Percentiles rank a stretch among this genome's conserved stretches.
Conservation (phyloP, 768 basidiomycete species). For the Pisolithus sp. region DNA sequence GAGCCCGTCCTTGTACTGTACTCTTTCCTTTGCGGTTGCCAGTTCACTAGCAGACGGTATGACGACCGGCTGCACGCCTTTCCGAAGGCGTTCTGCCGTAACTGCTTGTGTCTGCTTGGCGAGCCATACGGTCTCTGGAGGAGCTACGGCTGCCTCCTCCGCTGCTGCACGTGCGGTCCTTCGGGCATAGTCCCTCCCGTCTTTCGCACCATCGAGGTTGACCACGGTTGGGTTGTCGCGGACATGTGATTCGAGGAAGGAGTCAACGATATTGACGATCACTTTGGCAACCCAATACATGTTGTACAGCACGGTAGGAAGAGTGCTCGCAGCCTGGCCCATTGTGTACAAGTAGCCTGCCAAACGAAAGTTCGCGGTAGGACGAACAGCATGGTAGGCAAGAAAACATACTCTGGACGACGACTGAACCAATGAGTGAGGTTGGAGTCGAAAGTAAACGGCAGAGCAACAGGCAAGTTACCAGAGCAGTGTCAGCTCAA, state of each 20-base stretch:
- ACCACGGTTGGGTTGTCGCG: constrained; percentile 3
- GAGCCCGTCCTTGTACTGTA: constrained; percentile 13
- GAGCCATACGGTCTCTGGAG: not conserved
- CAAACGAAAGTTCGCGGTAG: not conserved
- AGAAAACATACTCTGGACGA: not conserved
- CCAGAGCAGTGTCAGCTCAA: not conserved
- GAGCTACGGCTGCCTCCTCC: not conserved
- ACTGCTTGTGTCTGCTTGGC: constrained; percentile 1
- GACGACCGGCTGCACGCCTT: constrained; percentile 13
- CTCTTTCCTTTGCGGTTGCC: not conserved
- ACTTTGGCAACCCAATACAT: not conserved
- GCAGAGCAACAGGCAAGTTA: not conserved
- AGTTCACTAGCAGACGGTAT: constrained; percentile 12
- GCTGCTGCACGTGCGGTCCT: not conserved
- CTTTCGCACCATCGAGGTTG: not conserved
- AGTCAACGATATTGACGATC: not conserved
- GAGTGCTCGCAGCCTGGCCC: not conserved
- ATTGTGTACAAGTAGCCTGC: not conserved
- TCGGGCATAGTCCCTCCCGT: not conserved
- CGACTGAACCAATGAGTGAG: not conserved
- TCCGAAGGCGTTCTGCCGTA: constrained; percentile 3
- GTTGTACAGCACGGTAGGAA: not conserved
- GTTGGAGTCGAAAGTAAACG: not conserved
- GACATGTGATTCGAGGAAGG: not conserved
- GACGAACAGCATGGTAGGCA: no score